phyloP scores from a whole-genome alignment of 805 yeast genomes.

The Metschnikowia continentalis region DNA sequence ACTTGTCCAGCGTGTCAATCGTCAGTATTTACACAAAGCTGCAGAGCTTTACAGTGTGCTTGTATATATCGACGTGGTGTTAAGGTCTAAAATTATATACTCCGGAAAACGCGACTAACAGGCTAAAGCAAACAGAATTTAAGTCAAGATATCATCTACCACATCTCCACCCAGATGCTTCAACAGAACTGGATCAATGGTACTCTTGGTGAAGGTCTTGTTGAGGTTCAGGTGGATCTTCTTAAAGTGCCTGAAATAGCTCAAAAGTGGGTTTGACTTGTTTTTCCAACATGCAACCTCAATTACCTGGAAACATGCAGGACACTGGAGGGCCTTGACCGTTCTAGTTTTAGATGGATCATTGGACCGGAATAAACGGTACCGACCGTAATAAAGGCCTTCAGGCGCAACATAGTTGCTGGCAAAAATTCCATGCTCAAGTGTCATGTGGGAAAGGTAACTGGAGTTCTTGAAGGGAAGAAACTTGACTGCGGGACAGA shows the following conservation, averaged over 20 bases:
- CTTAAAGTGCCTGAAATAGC: constrained; percentile 30
- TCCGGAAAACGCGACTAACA: neutral
- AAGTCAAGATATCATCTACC: neutral
- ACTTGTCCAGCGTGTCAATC: constrained; percentile 2
- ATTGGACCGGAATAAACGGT: constrained; percentile 17
- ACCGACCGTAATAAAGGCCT: constrained; percentile 27
- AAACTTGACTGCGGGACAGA: constrained; percentile 27
- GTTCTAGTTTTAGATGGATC: constrained; percentile 16
- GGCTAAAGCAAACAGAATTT: neutral
- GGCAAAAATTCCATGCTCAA: constrained; percentile 33
- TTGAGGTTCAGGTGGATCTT: constrained; percentile 20
- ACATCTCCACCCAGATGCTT: constrained; percentile 11
- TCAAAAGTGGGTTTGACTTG: constrained; percentile 24
- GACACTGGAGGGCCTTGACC: constrained; percentile 26
- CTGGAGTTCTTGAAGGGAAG: constrained; percentile 31
- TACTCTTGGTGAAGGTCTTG: constrained; percentile 13
- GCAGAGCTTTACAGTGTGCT: neutral
- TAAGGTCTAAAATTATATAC: constrained; percentile 1
- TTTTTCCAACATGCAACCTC: constrained; percentile 29
- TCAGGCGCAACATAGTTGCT: constrained; percentile 30
- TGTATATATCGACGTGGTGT: constrained; percentile 3
- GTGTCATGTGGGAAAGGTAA: constrained; percentile 31
- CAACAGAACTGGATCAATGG: constrained; percentile 13
- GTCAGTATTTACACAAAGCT: constrained; percentile 1
- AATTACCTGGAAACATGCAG: constrained; percentile 24